A percentile compares a stretch with the other conserved stretches of the same genome.
Evolutionary conservation across 2,329 filamentous ascomycete species (phyloP).

Genomic region (Fusarium clavum): DNA sequence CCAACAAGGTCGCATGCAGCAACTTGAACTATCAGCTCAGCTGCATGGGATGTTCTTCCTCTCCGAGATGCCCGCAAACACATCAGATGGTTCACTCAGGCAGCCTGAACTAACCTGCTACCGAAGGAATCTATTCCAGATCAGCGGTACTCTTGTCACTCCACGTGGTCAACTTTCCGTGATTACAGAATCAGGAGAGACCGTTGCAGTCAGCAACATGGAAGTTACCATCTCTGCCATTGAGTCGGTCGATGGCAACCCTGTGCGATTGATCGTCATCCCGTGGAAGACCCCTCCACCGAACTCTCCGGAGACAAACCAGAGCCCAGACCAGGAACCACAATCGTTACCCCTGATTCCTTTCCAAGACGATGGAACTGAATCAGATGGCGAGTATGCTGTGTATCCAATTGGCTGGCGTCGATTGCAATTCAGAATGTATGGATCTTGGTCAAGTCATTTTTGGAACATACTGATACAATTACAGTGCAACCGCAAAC

Average conservation of each 20-base stretch:
- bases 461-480: conserved; percentile 18
- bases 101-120: conserved; percentile 94
- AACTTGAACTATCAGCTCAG: conserved; percentile 75
- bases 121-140: conserved; percentile 93
- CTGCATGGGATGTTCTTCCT: conserved; percentile 92
- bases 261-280: conserved; percentile 94
- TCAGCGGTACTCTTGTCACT: conserved; percentile 87
- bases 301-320: conserved; percentile 74
- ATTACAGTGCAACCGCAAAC: conserved; percentile 84
- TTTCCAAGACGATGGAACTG: conserved; percentile 69
- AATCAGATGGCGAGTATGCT: conserved; percentile 81
- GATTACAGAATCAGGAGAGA: conserved; percentile 85
- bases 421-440: conserved; percentile 88
- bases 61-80: conserved; percentile 78
- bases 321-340: conserved; percentile 83
- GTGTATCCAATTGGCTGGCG: conserved; percentile 96
- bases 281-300: conserved; percentile 97
- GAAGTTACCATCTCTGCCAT: conserved; percentile 92
- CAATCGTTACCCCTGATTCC: conserved; percentile 80
- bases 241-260: conserved; percentile 92
- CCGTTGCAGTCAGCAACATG: conserved; percentile 82
- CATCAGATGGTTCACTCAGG: conserved; percentile 66
- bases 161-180: conserved; percentile 83
- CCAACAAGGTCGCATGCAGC: conserved; percentile 68
- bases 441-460: conserved; percentile 48